Base-by-base conservation (phyloP, 768 basidiomycete species). In the Psilocybe tampanensis region DNA sequence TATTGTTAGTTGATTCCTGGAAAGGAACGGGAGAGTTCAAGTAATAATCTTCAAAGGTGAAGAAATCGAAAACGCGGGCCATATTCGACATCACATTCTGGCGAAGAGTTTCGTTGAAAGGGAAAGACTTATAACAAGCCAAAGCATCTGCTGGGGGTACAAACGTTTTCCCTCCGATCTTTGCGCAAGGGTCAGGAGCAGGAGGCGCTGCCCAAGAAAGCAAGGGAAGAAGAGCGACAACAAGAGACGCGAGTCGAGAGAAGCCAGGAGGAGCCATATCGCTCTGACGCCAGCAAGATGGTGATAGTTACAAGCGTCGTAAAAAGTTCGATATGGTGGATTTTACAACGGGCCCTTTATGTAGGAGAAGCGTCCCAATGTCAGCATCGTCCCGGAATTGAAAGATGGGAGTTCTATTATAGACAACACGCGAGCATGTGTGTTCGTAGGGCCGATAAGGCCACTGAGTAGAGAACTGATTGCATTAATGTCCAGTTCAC, bases 81-180 rank as follows among this genome's bases (percentile, higher is more conserved):
- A 80, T 72, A 56, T 74, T 74, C 13, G 74, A 74, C 54, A 83
- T 66, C 32, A 82, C 79, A 66, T 84, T 84, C 61, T 81, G 76
- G 33, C 79, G 75, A 13, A 84, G 66, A n/a, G 79, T 82, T 63
- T 83, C 80, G 58, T 81, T 82, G 71, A 83, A 83, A 0, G 81
- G 79, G 62, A 83, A 84, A 12, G 81, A 77, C 67, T 79, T 83
- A 64, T 81, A 69, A 64, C 86, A 87, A 1, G 85, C 81, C 36
- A 86, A 72, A 17, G 79, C 84, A 57, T 84, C 80, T 2, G 78
- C 72, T 12, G 86, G 83, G 11, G 70, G 72, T 8, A 77, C 80
- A 58, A 82, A 85, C 0, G 64, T 52, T 59, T 76, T 67, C n/a
- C 75, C 75, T 52, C 71, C 74, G 44, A 78, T 73, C 52, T 72